Evolutionary conservation across 2,329 filamentous ascomycete species (phyloP).

Genomic region (Trichocomaceae sp.): DNA sequence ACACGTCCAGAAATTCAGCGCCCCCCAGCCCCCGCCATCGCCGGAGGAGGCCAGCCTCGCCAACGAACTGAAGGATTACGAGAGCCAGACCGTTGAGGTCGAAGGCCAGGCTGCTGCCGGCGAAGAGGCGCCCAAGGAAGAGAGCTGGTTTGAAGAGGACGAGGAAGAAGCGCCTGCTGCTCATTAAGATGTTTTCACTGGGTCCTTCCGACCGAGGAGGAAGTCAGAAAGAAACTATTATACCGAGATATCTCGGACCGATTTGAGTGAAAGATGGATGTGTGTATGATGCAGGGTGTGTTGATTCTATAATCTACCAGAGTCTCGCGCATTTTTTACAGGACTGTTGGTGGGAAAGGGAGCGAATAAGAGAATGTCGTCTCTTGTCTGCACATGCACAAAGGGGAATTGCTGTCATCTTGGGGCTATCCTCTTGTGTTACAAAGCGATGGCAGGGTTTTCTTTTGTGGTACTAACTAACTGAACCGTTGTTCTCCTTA

Average conservation of each 20-base stretch:
- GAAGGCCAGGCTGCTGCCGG: conserved; percentile 70
- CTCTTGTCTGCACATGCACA: background rate
- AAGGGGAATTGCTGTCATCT: background rate
- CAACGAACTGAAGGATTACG: conserved; percentile 87
- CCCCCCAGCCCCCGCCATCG: conserved; percentile 74
- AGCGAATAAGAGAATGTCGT: background rate
- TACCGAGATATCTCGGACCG: background rate
- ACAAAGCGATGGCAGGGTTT: background rate
- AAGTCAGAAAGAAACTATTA: background rate
- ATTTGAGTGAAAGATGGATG: background rate
- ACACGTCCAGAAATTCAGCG: conserved; percentile 79
- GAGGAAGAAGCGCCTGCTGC: conserved; percentile 44
- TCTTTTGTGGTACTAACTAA: conserved; percentile 8
- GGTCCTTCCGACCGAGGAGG: background rate
- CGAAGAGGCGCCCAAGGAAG: conserved; percentile 55
- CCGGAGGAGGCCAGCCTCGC: conserved; percentile 94
- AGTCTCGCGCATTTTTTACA: background rate
- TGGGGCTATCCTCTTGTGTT: background rate
- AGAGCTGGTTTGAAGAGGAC: conserved; percentile 80
- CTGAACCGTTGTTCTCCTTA: background rate
- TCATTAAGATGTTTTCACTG: conserved; percentile 27
- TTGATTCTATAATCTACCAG: background rate
- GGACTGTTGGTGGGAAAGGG: background rate
- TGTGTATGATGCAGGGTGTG: background rate
- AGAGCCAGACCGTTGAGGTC: conserved; percentile 86